Percentiles rank a stretch among this genome's conserved stretches.
phyloP scores from a whole-genome alignment of 2,329 filamentous ascomycete species.

The Acephala macrosclerotiorum region DNA sequence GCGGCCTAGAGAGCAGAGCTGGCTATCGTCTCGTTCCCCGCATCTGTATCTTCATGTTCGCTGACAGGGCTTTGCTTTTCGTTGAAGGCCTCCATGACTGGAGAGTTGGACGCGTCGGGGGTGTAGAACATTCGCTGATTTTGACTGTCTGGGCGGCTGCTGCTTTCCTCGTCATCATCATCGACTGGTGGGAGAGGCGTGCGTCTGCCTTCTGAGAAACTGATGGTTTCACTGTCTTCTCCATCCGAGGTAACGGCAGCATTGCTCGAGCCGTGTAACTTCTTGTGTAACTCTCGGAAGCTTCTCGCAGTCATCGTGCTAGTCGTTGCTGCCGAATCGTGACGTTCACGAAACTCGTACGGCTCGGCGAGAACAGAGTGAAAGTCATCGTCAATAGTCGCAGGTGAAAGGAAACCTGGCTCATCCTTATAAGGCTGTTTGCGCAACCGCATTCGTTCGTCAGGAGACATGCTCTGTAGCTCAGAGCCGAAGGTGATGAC shows the following conservation, averaged over 20 bases:
- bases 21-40: not conserved
- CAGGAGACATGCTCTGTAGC: constrained; percentile 78
- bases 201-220: constrained; percentile 64
- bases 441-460: constrained; percentile 73
- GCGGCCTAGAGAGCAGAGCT: constrained; percentile 8
- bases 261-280: constrained; percentile 57
- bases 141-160: constrained; percentile 28
- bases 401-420: constrained; percentile 31
- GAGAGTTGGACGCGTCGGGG: constrained; percentile 38
- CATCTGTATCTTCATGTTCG: constrained; percentile 15
- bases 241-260: constrained; percentile 46
- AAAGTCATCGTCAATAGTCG: constrained; percentile 54
- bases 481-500: constrained; percentile 97
- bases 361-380: constrained; percentile 57
- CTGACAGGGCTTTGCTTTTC: constrained; percentile 14
- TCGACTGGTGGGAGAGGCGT: constrained; percentile 62
- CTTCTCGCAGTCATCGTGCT: constrained; percentile 73
- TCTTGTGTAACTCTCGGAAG: constrained; percentile 69
- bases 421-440: constrained; percentile 57
- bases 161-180: constrained; percentile 39
- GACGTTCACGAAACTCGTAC: constrained; percentile 53
- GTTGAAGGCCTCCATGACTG: constrained; percentile 12
- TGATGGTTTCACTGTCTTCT: constrained; percentile 67
- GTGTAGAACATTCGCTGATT: constrained; percentile 41
- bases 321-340: constrained; percentile 68